These are phyloP conservation scores for Triticum turgidum DNA, from an alignment of 176 grass and related monocot species.

Conservation along the genomic window DNA sequence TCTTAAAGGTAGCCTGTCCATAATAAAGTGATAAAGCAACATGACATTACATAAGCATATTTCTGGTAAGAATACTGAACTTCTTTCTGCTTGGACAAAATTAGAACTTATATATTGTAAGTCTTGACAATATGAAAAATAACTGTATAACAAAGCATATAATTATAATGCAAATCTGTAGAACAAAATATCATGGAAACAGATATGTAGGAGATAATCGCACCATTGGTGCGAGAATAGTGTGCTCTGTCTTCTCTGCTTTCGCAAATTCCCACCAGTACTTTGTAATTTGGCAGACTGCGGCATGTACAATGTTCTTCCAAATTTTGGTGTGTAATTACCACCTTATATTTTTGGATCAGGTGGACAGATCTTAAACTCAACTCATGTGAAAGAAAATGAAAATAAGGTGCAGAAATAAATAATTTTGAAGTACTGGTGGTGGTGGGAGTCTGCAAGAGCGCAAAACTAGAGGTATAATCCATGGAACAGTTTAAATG, in stretches of 20 bases:
- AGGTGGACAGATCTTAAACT: not conserved
- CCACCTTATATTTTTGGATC: not conserved
- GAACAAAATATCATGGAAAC: not conserved
- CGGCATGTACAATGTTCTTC: conserved; percentile 14
- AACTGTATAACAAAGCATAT: not conserved
- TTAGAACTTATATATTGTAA: not conserved
- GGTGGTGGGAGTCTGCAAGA: not conserved
- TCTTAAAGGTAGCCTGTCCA: not conserved
- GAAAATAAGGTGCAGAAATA: not conserved
- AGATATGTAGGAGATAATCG: not conserved
- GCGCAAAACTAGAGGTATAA: not conserved
- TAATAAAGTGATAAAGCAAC: conserved; percentile 21
- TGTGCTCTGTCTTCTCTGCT: conserved; percentile 5
- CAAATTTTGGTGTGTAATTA: not conserved
- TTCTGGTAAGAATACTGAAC: not conserved
- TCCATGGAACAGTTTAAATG: not conserved
- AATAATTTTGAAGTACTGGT: not conserved
- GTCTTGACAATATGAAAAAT: not conserved
- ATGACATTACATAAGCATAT: not conserved
- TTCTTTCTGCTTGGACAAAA: not conserved
- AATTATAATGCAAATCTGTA: not conserved
- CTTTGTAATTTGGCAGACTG: not conserved
- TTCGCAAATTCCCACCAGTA: not conserved
- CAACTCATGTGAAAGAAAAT: not conserved
- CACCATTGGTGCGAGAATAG: not conserved